phyloP scores from a whole-genome alignment of 257 asterid species.

The Thymus quinquecostatus region DNA sequence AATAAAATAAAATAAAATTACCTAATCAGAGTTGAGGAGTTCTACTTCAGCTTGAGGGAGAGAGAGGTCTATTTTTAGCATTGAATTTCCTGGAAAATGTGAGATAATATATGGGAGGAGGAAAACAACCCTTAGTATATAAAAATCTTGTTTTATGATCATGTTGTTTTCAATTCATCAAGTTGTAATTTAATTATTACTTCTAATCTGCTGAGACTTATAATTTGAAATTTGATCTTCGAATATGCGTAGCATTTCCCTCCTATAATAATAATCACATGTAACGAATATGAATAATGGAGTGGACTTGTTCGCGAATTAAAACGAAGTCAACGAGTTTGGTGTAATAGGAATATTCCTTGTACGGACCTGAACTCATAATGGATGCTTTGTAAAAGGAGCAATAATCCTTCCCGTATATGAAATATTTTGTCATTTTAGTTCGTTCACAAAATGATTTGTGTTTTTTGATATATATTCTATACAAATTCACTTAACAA shows the following conservation, averaged over 20 bases:
- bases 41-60: not conserved
- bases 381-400: too few relatives aligned
- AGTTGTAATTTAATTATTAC: too few relatives aligned
- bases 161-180: not conserved
- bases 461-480: too few relatives aligned
- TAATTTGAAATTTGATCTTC: too few relatives aligned
- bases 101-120: not conserved
- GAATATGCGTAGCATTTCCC: too few relatives aligned
- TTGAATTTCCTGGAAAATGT: not conserved
- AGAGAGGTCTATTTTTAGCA: constrained; percentile 6
- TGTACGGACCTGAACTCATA: not conserved
- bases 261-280: too few relatives aligned
- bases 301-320: not conserved
- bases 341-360: not conserved
- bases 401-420: too few relatives aligned
- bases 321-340: constrained; percentile 17
- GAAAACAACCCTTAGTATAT: not conserved
- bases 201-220: too few relatives aligned
- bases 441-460: too few relatives aligned
- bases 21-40: constrained; percentile 23
- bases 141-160: not conserved
- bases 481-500: too few relatives aligned
- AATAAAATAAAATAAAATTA: constrained; percentile 14
- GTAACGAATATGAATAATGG: too few relatives aligned
- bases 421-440: too few relatives aligned